Evolutionary conservation across 441 rosid genomes (phyloP).

Genomic region (Cnidoscolus chayamansa): DNA sequence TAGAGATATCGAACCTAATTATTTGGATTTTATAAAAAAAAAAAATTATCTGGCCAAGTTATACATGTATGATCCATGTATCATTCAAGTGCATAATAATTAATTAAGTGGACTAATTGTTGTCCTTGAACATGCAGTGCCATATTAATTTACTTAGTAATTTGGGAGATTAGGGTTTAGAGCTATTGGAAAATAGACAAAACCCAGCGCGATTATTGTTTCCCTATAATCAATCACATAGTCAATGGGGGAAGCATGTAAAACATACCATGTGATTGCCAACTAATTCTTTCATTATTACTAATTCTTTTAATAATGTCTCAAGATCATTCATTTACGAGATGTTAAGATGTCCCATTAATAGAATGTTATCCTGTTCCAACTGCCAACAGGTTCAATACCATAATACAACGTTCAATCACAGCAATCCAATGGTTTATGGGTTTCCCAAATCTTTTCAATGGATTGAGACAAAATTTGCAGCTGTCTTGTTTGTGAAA

Average conservation of each 20-base stretch:
- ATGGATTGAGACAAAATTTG: too few species aligned
- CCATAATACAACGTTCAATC: too few species aligned
- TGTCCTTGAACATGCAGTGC: not conserved
- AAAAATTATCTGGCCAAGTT: not conserved
- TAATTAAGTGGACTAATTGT: too few species aligned
- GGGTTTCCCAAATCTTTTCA: too few species aligned
- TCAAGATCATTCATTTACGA: not conserved
- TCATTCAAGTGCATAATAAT: not conserved
- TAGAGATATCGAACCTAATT: not conserved
- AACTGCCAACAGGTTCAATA: not conserved
- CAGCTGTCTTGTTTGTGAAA: too few species aligned
- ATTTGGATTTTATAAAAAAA: not conserved
- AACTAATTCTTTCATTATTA: slow-evolving; percentile 25
- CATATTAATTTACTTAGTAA: not conserved
- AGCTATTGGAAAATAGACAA: not conserved
- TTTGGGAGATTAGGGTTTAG: not conserved
- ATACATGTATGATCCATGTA: not conserved
- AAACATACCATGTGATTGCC: slow-evolving; percentile 70
- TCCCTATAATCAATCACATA: slow-evolving; percentile 25
- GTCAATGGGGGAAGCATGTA: slow-evolving; percentile 17
- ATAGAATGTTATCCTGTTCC: slow-evolving; percentile 16
- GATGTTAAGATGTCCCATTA: slow-evolving; percentile 15
- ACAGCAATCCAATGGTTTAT: too few species aligned
- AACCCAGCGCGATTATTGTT: slow-evolving; percentile 16
- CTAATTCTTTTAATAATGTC: not conserved